Conservation (phyloP, 2,329 filamentous ascomycete genomes). For the Clarireedia hainanense region DNA sequence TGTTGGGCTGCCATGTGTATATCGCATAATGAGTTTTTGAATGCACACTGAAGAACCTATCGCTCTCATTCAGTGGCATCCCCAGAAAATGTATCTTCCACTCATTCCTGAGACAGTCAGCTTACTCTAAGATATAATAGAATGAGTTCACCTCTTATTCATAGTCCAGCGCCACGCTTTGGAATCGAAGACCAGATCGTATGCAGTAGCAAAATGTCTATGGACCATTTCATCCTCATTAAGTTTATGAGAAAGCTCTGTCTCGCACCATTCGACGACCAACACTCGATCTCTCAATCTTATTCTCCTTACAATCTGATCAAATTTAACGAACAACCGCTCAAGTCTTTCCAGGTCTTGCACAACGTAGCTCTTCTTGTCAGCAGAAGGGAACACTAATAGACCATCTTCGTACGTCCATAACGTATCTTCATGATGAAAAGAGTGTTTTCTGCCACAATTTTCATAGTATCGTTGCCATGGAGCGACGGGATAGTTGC, state of each 20-base stretch:
- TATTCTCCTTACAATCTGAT: constrained; percentile 46
- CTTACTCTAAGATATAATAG: not conserved
- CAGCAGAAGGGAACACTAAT: constrained; percentile 42
- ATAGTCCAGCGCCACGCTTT: constrained; percentile 33
- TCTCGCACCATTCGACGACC: constrained; percentile 57
- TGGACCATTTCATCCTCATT: constrained; percentile 44
- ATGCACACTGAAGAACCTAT: constrained; percentile 57
- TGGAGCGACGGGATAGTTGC: constrained; percentile 33
- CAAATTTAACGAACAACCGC: constrained; percentile 44
- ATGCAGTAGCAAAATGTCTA: constrained; percentile 53
- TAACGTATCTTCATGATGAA: constrained; percentile 39
- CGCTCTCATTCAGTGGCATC: constrained; percentile 44
- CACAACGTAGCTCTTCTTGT: constrained; percentile 33
- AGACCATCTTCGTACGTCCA: constrained; percentile 50
- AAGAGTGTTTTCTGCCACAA: constrained; percentile 31
- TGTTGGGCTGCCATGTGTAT: constrained; percentile 54
- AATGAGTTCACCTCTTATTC: constrained; percentile 37
- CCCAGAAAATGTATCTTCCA: constrained; percentile 54
- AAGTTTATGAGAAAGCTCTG: constrained; percentile 41
- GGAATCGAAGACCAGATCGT: constrained; percentile 35
- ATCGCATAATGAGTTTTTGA: constrained; percentile 51
- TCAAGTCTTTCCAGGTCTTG: constrained; percentile 42
- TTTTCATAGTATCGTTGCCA: constrained; percentile 38
- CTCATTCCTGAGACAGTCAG: constrained; percentile 31
- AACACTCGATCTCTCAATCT: constrained; percentile 46